Evolutionary conservation across 176 grass and related monocot species (phyloP), one percentile per base, ranked within the genome.

Genomic region (Cenchrus americanus): DNA sequence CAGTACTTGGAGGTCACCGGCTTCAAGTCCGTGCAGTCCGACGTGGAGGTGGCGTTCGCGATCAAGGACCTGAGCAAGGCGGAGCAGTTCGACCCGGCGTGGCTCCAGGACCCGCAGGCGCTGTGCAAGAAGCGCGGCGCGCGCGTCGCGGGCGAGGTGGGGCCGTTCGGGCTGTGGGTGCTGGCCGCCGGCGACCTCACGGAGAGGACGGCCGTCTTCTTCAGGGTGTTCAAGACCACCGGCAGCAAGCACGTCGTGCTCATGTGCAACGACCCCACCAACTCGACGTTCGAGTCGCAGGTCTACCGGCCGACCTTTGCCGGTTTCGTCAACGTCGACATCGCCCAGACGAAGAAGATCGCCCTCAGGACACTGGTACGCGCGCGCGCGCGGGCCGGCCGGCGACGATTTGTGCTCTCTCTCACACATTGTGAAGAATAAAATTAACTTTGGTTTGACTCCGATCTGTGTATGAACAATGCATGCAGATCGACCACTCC

Each of bases 111-210:
- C 81, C 83, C 95, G 40, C 84, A 97, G 66, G 64, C 63, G 47
- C 80, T 91, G 1, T 94, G 92, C 81, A 80, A 84, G 62, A 75
- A 68, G 76, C 76, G 63, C 21, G 71, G 78, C 61, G 72, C 87
- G 26, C 40, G 57, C 1, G 76, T 76, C 1, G 53, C 50, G 8
- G 95, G 95, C 13, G 92, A 91, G 43, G 95, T 94, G 23, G 95
- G 95, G 14, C 95, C 95, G 4, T 97, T 97, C 78, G 95, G 95
- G 10, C 92, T 97, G 19, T 87, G 80, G 84, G 70, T 91, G 78
- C 85, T 97, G 14, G 92, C 90, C 69, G 66, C 71, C 22, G 62
- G 51, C 43, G 70, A 84, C 81, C 87, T 89, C 82, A 67, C 66
- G n/a, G 91, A 92, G 70, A 46, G 62, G 62, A 92, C 91, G 62